phyloP scores from a whole-genome alignment of 768 basidiomycete species.

The Lactarius indigo region DNA sequence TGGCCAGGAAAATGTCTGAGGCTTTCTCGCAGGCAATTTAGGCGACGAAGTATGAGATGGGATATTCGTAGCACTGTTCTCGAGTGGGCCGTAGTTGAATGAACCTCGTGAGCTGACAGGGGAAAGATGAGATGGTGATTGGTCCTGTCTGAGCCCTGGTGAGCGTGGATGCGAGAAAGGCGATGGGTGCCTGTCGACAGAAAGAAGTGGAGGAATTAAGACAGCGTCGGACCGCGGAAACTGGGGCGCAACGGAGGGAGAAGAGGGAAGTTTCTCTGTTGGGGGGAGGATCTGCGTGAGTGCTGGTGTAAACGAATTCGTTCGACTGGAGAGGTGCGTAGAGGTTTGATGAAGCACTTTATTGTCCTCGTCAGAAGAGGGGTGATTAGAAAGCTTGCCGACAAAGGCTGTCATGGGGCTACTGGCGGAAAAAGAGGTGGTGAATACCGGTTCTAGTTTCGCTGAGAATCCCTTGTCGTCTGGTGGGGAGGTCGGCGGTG shows the following conservation, averaged over 20 bases:
- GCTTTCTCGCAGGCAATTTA: slow-evolving; percentile 5
- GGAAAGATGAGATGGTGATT: slow-evolving; percentile 16
- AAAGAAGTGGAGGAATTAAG: neutral
- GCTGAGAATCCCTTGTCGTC: neutral
- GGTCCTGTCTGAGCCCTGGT: slow-evolving; percentile 9
- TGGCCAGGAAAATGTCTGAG: slow-evolving; percentile 19
- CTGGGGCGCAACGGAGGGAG: neutral
- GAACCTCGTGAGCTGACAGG: slow-evolving; percentile 16
- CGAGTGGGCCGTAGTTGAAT: slow-evolving; percentile 13
- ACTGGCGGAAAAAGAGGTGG: slow-evolving; percentile 47
- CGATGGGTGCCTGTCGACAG: slow-evolving; percentile 17
- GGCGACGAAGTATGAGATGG: slow-evolving; percentile 19
- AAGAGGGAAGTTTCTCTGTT: slow-evolving; percentile 2
- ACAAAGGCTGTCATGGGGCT: slow-evolving; percentile 48
- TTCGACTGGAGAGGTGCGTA: neutral
- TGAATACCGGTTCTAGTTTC: slow-evolving; percentile 9
- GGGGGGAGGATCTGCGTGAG: neutral
- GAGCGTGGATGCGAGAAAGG: slow-evolving; percentile 4
- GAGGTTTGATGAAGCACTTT: slow-evolving; percentile 3
- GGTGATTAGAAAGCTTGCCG: slow-evolving; percentile 29
- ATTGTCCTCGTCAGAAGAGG: slow-evolving; percentile 1
- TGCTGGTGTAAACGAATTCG: neutral
- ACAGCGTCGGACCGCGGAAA: neutral
- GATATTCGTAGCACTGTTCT: slow-evolving; percentile 11
- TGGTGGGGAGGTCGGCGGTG: slow-evolving; percentile 9